Evolutionary conservation across 768 basidiomycete species (phyloP).

Genomic region (Leccinum rimulosum): DNA sequence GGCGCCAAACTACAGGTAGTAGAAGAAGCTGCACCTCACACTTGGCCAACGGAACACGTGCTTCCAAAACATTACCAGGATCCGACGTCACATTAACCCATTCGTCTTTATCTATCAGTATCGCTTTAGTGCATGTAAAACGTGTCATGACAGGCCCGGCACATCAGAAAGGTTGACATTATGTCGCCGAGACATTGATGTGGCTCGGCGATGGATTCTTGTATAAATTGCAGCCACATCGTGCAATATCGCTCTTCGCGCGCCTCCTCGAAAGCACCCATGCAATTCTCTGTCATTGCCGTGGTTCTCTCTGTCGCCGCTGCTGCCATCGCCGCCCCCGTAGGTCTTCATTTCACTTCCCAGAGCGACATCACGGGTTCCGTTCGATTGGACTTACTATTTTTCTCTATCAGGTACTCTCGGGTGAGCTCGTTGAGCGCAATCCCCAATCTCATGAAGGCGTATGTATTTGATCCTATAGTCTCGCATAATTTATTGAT

Average conservation of each 20-base stretch:
- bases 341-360: not conserved
- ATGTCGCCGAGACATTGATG: not conserved
- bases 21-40: not conserved
- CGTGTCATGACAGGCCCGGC: not conserved
- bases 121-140: not conserved
- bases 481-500: not conserved
- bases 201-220: not conserved
- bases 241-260: not conserved
- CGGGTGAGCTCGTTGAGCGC: not conserved
- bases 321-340: not conserved
- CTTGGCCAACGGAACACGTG: not conserved
- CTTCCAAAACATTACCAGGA: not conserved
- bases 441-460: not conserved
- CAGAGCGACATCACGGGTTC: not conserved
- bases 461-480: not conserved
- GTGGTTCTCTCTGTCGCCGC: not conserved
- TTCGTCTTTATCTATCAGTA: not conserved
- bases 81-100: not conserved
- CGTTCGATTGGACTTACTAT: not conserved
- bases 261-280: not conserved
- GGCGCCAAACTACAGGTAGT: no score
- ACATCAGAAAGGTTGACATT: not conserved
- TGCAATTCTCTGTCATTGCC: conserved; percentile 3
- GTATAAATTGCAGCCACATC: not conserved
- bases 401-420: not conserved